These are phyloP conservation scores for Epichloe scottii DNA, from an alignment of 2,329 filamentous ascomycete species.

Conservation along the genomic window DNA sequence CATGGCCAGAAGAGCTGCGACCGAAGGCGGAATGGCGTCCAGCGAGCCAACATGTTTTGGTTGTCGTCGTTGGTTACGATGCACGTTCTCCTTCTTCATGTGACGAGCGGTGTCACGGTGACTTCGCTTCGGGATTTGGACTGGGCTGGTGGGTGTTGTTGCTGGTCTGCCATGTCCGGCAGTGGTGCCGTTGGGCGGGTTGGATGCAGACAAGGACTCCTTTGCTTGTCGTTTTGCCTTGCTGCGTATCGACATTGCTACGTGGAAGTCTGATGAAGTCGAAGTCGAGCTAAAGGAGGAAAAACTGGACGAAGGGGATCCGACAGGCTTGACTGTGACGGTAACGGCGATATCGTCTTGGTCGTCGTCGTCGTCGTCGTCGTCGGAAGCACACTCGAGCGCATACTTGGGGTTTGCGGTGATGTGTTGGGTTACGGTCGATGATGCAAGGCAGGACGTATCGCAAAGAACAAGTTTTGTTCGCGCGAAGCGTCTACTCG, in stretches of 20 bases:
- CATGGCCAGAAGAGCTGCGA: slow-evolving; percentile 48
- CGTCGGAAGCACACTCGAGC: not conserved
- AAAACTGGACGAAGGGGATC: not conserved
- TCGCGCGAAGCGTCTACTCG: not conserved
- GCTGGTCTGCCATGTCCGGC: slow-evolving; percentile 15
- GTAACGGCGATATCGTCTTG: not conserved
- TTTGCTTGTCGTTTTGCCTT: slow-evolving; percentile 19
- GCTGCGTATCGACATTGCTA: slow-evolving; percentile 21
- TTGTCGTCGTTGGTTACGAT: slow-evolving; percentile 24
- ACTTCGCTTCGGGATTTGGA: slow-evolving; percentile 39
- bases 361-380: not conserved
- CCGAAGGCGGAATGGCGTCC: slow-evolving; percentile 43
- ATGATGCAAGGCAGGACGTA: not conserved
- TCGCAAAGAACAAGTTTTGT: not conserved
- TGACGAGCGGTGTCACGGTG: slow-evolving; percentile 24
- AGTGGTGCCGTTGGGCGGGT: slow-evolving; percentile 16
- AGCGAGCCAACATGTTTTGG: slow-evolving; percentile 34
- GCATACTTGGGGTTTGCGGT: slow-evolving; percentile 4
- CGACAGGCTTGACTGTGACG: not conserved
- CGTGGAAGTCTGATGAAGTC: slow-evolving; percentile 14
- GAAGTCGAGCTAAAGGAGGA: slow-evolving; percentile 5
- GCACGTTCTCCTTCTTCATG: slow-evolving; percentile 25
- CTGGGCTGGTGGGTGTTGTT: slow-evolving; percentile 33
- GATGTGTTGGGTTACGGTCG: not conserved
- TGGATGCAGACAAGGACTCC: slow-evolving; percentile 14